phyloP scores from a whole-genome alignment of 2,329 filamentous ascomycete genomes.

The Pseudopyricularia javanii region DNA sequence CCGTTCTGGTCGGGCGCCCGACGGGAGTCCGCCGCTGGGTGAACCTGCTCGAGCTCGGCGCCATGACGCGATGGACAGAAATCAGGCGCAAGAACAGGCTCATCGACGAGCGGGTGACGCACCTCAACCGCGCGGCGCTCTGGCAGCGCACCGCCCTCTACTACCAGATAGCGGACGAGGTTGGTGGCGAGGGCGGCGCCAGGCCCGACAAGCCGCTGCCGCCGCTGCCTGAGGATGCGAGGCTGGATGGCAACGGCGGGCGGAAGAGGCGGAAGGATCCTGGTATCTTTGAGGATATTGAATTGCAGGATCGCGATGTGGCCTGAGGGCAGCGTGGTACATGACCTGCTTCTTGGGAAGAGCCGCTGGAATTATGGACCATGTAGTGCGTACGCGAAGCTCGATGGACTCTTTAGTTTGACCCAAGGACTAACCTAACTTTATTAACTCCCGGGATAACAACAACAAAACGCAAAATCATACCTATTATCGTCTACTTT shows the following conservation, averaged over 20 bases:
- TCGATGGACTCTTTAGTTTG: too few relatives aligned
- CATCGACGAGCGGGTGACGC: conserved; percentile 26
- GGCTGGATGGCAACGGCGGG: background rate
- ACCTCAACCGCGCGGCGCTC: conserved; percentile 1
- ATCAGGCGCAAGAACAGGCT: conserved; percentile 50
- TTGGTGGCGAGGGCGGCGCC: background rate
- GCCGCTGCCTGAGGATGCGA: background rate
- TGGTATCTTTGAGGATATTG: background rate
- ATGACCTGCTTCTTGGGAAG: too few relatives aligned
- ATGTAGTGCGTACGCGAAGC: too few relatives aligned
- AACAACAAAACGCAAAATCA: too few relatives aligned
- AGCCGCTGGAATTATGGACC: too few relatives aligned
- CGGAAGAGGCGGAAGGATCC: background rate
- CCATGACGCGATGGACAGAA: conserved; percentile 59
- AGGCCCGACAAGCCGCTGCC: background rate
- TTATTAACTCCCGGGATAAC: too few relatives aligned
- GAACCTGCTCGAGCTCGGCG: conserved; percentile 59
- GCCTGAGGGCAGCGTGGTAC: too few relatives aligned
- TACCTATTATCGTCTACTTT: too few relatives aligned
- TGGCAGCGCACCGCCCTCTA: background rate
- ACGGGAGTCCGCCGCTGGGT: conserved; percentile 56
- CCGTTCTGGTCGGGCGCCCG: conserved; percentile 60
- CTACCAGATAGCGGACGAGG: background rate
- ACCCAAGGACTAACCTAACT: too few relatives aligned
- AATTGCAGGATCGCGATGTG: background rate